phyloP scores from a whole-genome alignment of 352 stramenopile species.

The Phytophthora pisi region DNA sequence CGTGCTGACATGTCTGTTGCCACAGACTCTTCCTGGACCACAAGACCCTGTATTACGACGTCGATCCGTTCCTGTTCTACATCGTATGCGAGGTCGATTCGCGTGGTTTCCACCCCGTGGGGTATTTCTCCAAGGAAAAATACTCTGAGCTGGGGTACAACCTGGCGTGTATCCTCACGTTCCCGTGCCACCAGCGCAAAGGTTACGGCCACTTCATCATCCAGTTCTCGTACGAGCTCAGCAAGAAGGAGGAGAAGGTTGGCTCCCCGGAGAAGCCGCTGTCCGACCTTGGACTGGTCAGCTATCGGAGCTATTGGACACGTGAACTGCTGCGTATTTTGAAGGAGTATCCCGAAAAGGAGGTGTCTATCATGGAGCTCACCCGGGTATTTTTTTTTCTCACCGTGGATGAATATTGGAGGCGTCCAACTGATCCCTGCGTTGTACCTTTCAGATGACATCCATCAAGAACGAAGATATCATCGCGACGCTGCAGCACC shows the following conservation, averaged over 20 bases:
- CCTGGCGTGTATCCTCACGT: slow-evolving; percentile 99
- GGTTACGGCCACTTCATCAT: slow-evolving; percentile 99
- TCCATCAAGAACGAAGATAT: slow-evolving; percentile 98
- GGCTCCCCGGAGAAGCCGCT: slow-evolving; percentile 99
- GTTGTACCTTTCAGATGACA: slow-evolving; percentile 49
- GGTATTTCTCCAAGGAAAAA: slow-evolving; percentile 99
- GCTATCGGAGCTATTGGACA: slow-evolving; percentile 99
- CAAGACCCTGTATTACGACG: slow-evolving; percentile 99
- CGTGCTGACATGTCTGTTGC: slow-evolving; percentile 25
- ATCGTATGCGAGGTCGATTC: slow-evolving; percentile 96
- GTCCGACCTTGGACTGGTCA: slow-evolving; percentile 98
- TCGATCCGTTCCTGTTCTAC: slow-evolving; percentile 99
- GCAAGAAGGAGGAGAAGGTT: slow-evolving; percentile 97
- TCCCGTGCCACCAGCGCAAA: slow-evolving; percentile 98
- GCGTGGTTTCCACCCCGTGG: slow-evolving; percentile 93
- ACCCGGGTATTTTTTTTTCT: slow-evolving; percentile 62
- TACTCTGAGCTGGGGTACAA: slow-evolving; percentile 98
- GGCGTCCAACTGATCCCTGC: not conserved
- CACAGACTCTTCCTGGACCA: slow-evolving; percentile 96
- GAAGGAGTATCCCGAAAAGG: slow-evolving; percentile 72
- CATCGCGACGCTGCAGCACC: slow-evolving; percentile 96
- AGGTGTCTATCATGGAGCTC: slow-evolving; percentile 96
- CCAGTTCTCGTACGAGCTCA: slow-evolving; percentile 98
- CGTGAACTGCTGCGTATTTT: slow-evolving; percentile 95
- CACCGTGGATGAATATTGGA: no score